A percentile compares a stretch with the other conserved stretches of the same genome.
Evolutionary conservation across 106 monocot species (phyloP).

Genomic region (Platanthera zijinensis): DNA sequence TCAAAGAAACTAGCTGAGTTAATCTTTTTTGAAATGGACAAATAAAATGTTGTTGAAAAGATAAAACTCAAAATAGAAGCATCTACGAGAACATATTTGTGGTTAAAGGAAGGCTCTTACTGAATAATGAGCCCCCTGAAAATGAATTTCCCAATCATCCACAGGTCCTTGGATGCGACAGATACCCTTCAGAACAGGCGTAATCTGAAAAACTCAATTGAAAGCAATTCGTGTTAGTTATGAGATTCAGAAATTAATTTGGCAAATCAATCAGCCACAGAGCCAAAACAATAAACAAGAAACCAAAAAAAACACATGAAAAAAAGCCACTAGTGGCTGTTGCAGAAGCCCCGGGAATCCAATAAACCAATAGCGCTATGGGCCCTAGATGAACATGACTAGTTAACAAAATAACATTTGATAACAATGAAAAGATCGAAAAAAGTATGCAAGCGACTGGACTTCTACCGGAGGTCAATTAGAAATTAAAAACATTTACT

Average conservation of each 20-base stretch:
- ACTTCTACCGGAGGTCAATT: not conserved
- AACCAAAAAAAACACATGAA: not conserved
- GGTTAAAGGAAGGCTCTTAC: conserved; percentile 14
- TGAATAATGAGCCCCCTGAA: conserved; percentile 7
- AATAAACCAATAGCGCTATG: not conserved
- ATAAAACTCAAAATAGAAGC: not conserved
- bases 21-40: not conserved
- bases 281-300: not conserved
- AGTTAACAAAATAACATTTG: not conserved
- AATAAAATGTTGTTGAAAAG: not conserved
- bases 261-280: not conserved
- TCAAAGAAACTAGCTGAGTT: no score
- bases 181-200: conserved; percentile 35
- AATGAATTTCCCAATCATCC: conserved; percentile 21
- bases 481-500: not conserved
- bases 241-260: not conserved
- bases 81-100: not conserved
- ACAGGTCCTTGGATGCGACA: conserved; percentile 37
- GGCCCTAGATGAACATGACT: not conserved
- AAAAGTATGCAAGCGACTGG: not conserved
- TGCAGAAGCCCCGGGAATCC: not conserved
- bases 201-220: conserved; percentile 31
- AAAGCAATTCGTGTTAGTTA: conserved; percentile 1
- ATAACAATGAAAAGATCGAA: not conserved
- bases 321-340: not conserved